Evolutionary conservation across 495 filamentous ascomycete genomes (phyloP).

Genomic region (Penicillium dipodomyicola): DNA sequence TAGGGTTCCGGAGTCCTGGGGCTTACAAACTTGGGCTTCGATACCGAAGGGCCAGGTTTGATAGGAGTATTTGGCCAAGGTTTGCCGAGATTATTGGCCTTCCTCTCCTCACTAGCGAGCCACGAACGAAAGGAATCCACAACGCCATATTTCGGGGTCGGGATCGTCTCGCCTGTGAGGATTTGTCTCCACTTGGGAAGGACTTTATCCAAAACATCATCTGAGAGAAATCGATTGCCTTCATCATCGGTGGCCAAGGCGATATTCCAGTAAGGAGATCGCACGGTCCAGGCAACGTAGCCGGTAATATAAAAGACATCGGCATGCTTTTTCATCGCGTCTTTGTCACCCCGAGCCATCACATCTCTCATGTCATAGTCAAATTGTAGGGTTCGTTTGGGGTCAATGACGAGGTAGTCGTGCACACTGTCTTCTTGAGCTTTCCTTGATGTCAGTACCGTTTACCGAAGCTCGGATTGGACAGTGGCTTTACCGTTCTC

Average conservation of each 20-base stretch:
- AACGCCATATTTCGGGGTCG: neutral
- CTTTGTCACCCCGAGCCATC: neutral
- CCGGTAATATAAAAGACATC: conserved; percentile 1
- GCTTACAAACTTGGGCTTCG: neutral
- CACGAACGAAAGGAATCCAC: neutral
- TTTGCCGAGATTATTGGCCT: neutral
- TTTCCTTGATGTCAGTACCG: neutral
- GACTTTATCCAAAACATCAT: neutral
- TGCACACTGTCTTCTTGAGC: neutral
- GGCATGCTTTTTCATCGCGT: neutral
- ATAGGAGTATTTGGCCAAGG: neutral
- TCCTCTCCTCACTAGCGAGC: neutral
- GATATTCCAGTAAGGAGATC: conserved; percentile 10
- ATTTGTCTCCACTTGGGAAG: conserved; percentile 2
- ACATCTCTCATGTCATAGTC: neutral
- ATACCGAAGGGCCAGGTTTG: neutral
- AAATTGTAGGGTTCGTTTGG: neutral
- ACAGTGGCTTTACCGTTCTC: neutral
- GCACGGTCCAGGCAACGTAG: neutral
- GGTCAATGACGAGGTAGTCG: neutral
- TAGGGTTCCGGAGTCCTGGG: neutral
- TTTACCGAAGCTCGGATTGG: neutral
- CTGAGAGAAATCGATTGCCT: conserved; percentile 3
- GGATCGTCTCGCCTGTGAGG: neutral
- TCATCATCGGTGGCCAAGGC: conserved; percentile 7